Conservation (phyloP, 2,329 filamentous ascomycete genomes). For the Albophoma yamanashiensis region DNA sequence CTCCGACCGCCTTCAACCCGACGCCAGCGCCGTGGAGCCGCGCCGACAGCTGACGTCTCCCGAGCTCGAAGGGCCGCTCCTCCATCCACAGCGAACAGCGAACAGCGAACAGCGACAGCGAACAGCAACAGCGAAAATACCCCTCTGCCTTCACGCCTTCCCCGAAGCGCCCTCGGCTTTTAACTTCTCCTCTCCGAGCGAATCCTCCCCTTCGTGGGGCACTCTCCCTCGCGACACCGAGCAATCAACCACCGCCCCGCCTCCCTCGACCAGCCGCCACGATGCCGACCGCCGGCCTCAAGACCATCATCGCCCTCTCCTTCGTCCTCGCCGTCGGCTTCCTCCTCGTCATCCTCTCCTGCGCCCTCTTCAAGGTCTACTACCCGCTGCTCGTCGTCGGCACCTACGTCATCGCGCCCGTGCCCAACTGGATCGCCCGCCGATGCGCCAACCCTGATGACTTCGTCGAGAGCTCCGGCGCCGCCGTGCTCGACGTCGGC, state of each 20-base stretch:
- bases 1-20: not conserved
- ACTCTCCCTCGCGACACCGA: not conserved
- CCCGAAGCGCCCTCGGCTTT: not conserved
- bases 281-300: slow-evolving; percentile 77
- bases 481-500: slow-evolving; percentile 82
- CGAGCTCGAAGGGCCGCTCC: not conserved
- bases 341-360: slow-evolving; percentile 96
- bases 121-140: not conserved
- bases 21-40: not conserved
- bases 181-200: not conserved
- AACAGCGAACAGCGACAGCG: not conserved
- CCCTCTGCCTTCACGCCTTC: not conserved
- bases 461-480: slow-evolving; percentile 78
- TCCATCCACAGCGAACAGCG: not conserved
- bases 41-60: not conserved
- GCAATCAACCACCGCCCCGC: not conserved
- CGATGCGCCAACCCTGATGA: slow-evolving; percentile 88
- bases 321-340: slow-evolving; percentile 99
- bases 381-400: slow-evolving; percentile 90
- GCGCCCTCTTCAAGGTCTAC: slow-evolving; percentile 90
- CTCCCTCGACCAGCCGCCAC: slow-evolving; percentile 16
- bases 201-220: slow-evolving; percentile 5
- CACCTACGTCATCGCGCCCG: slow-evolving; percentile 84
- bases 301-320: slow-evolving; percentile 97
- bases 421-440: slow-evolving; percentile 93